Conservation (phyloP, 2,329 filamentous ascomycete genomes). For the Colletotrichum echinochloae region DNA sequence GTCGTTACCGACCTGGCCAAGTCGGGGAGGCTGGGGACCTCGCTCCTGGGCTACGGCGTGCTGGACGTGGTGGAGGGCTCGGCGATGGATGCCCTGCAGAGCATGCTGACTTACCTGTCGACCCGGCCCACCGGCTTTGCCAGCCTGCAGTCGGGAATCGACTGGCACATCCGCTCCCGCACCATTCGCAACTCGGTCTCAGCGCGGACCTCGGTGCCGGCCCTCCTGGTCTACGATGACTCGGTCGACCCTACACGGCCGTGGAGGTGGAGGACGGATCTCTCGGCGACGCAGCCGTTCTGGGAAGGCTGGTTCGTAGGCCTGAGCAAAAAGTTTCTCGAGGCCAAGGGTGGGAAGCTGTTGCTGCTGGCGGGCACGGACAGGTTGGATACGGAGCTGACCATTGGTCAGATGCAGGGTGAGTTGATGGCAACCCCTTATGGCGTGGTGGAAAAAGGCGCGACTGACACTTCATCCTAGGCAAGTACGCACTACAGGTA, state of each 20-base stretch:
- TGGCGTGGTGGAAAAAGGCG: background rate
- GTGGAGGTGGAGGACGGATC: slow-evolving; percentile 89
- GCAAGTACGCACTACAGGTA: slow-evolving; percentile 95
- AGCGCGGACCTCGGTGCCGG: slow-evolving; percentile 89
- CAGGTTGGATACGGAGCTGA: slow-evolving; percentile 88
- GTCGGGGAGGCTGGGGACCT: slow-evolving; percentile 71
- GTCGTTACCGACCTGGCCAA: slow-evolving; percentile 88
- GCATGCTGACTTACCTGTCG: slow-evolving; percentile 92
- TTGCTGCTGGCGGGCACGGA: slow-evolving; percentile 90
- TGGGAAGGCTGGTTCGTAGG: slow-evolving; percentile 96
- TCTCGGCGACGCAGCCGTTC: slow-evolving; percentile 85
- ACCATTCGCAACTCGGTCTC: slow-evolving; percentile 86
- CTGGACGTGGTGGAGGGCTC: slow-evolving; percentile 96
- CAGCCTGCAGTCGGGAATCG: slow-evolving; percentile 83
- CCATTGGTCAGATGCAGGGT: slow-evolving; percentile 98
- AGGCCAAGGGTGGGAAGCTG: slow-evolving; percentile 84
- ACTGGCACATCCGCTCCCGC: slow-evolving; percentile 92
- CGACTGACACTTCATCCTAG: slow-evolving; percentile 51
- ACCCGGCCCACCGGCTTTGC: slow-evolving; percentile 83
- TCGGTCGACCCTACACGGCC: slow-evolving; percentile 54
- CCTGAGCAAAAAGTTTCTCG: slow-evolving; percentile 88
- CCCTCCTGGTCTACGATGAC: slow-evolving; percentile 70
- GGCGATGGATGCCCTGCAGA: slow-evolving; percentile 92
- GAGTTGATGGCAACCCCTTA: slow-evolving; percentile 44
- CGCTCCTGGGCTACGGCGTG: slow-evolving; percentile 86